Conservation (phyloP, 345 rosid species). For the Diplotaxis tenuifolia region DNA sequence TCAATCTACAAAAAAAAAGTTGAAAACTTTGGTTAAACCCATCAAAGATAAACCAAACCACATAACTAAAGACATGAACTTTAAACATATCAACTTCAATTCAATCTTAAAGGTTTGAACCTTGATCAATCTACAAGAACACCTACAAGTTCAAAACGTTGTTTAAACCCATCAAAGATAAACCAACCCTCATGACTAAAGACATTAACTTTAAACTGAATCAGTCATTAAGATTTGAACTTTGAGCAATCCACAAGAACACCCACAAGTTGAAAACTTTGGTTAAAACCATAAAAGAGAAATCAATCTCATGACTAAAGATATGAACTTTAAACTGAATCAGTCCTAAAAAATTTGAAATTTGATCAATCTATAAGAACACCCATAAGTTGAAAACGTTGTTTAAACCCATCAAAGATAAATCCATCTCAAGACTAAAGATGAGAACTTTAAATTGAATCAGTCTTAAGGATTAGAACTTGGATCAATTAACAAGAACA, state of each 20-base stretch:
- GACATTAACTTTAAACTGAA: neutral
- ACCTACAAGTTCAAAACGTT: neutral
- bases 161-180: neutral
- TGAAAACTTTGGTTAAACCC: neutral
- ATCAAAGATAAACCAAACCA: neutral
- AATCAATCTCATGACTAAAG: neutral
- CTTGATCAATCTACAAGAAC: conserved; percentile 40
- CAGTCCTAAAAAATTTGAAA: neutral
- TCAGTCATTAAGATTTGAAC: neutral
- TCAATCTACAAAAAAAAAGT: conserved; percentile 36
- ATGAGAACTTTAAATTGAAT: no score
- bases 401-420: neutral
- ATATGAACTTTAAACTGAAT: neutral
- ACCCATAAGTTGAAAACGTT: neutral
- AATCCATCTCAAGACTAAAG: no score
- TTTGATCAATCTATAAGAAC: neutral
- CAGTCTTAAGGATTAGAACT: no score
- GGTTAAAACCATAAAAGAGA: neutral
- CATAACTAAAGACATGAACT: neutral
- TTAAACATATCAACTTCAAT: no score
- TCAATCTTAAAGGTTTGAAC: neutral
- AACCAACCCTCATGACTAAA: neutral
- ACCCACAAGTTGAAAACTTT: neutral
- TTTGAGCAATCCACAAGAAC: conserved; percentile 39
- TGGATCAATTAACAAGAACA: neutral